A percentile compares a stretch with the other conserved stretches of the same genome.
These are phyloP conservation scores for Biscogniauxia marginata DNA, from an alignment of 2,329 filamentous ascomycete genomes.

Conservation along the genomic window DNA sequence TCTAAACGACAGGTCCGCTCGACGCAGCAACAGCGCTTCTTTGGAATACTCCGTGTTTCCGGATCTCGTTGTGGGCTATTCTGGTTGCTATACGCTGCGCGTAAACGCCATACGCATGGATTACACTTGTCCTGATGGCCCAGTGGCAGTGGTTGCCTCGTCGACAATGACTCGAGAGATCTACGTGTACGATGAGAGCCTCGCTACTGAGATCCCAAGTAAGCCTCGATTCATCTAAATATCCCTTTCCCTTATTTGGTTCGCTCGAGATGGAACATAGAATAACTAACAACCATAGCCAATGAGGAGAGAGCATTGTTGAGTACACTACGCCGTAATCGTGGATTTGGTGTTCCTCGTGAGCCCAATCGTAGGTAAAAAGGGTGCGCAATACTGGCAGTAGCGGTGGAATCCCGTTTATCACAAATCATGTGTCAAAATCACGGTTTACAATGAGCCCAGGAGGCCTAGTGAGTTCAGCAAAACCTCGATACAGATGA, in stretches of 20 bases:
- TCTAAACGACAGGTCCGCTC: constrained; percentile 12
- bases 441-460: background rate
- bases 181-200: constrained; percentile 18
- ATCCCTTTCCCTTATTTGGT: constrained; percentile 8
- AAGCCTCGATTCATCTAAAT: constrained; percentile 8
- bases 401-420: background rate
- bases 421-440: background rate
- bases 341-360: background rate
- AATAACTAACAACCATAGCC: background rate
- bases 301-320: background rate
- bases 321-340: background rate
- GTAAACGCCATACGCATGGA: constrained; percentile 25
- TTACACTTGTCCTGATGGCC: constrained; percentile 14
- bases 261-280: background rate
- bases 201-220: constrained; percentile 23
- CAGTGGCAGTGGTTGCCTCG: constrained; percentile 10
- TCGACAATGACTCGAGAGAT: constrained; percentile 17
- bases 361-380: background rate
- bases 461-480: background rate
- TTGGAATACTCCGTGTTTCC: constrained; percentile 24
- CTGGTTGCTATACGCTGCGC: constrained; percentile 22
- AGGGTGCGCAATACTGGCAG: background rate
- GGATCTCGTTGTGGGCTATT: constrained; percentile 19
- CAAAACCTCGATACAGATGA: background rate
- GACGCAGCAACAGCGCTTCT: constrained; percentile 8